Evolutionary conservation across 2,329 filamentous ascomycete genomes (phyloP).

Genomic region (Aureobasidium sp.): DNA sequence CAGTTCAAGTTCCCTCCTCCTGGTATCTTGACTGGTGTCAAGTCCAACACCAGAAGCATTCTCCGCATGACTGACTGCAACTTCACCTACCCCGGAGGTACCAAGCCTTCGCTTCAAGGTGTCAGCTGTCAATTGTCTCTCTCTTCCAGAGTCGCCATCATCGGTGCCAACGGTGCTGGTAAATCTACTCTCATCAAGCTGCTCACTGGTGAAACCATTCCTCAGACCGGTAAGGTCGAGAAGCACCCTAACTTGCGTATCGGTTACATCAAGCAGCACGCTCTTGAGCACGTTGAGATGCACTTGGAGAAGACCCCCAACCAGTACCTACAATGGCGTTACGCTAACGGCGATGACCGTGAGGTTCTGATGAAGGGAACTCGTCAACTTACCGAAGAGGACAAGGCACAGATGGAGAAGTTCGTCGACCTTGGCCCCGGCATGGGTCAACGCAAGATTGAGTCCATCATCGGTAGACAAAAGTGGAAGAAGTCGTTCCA

Average conservation of each 20-base stretch:
- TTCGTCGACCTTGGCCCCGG: conserved; percentile 78
- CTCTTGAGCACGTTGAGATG: conserved; percentile 98
- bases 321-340: conserved; percentile 98
- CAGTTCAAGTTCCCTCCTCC: conserved; percentile 98
- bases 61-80: conserved; percentile 88
- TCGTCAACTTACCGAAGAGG: conserved; percentile 74
- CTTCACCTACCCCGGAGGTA: conserved; percentile 84
- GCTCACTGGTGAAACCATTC: conserved; percentile 84
- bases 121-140: conserved; percentile 82
- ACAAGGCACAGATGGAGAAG: conserved; percentile 87
- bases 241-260: conserved; percentile 98
- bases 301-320: conserved; percentile 98
- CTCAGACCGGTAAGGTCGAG: conserved; percentile 77
- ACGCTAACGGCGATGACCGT: conserved; percentile 91
- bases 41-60: conserved; percentile 87
- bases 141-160: conserved; percentile 90
- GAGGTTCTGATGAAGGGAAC: conserved; percentile 98
- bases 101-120: conserved; percentile 79
- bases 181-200: conserved; percentile 98
- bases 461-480: conserved; percentile 87
- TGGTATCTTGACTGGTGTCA: conserved; percentile 88
- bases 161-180: conserved; percentile 93
- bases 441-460: conserved; percentile 66
- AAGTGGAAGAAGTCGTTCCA: conserved; percentile 99
- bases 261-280: conserved; percentile 99